Conservation (phyloP, 129 eudicot genomes). For the Flaveria ramosissima region DNA sequence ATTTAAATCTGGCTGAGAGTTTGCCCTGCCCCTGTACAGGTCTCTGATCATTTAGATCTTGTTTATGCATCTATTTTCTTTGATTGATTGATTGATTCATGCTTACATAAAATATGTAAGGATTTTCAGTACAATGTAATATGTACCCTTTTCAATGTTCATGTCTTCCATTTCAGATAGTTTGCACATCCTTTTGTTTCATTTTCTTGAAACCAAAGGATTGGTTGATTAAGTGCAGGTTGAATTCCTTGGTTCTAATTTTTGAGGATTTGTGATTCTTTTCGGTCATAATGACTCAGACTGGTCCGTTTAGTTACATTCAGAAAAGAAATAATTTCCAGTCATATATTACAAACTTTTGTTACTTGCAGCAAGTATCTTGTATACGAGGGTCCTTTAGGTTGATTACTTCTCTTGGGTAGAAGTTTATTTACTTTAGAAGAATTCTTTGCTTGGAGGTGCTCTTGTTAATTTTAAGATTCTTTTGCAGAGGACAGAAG, state of each 20-base stretch:
- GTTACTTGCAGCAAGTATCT: neutral
- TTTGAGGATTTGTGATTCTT: neutral
- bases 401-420: slow-evolving; percentile 10
- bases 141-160: neutral
- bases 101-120: neutral
- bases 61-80: slow-evolving; percentile 5
- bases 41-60: slow-evolving; percentile 38
- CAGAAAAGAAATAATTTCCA: neutral
- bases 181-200: neutral
- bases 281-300: neutral
- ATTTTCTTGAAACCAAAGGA: neutral
- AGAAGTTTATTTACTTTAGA: neutral
- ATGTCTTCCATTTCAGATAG: neutral
- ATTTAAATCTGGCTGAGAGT: slow-evolving; percentile 28
- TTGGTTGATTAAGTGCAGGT: slow-evolving; percentile 8
- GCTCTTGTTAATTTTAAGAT: neutral
- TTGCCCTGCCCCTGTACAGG: slow-evolving; percentile 19
- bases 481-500: neutral
- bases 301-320: neutral
- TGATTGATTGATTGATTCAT: neutral
- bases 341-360: neutral
- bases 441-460: neutral
- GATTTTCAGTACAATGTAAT: neutral
- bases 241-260: slow-evolving; percentile 4
- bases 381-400: neutral